These are phyloP conservation scores for Sarocladiaceae sp. DNA, from an alignment of 2,329 filamentous ascomycete species.

Conservation along the genomic window DNA sequence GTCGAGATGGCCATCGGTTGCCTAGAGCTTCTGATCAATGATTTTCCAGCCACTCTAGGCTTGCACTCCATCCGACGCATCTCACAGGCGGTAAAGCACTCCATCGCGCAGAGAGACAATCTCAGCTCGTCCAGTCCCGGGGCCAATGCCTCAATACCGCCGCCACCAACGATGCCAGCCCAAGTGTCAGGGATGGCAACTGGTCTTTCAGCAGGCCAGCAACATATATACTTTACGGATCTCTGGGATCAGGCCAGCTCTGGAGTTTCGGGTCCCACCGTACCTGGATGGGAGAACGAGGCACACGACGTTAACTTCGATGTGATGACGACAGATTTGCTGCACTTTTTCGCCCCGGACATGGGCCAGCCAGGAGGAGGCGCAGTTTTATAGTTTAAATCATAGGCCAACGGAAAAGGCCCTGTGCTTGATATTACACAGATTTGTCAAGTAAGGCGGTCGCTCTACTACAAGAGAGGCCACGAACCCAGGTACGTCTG, in stretches of 20 bases:
- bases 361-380: background rate
- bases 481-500: too few relatives aligned
- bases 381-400: too few relatives aligned
- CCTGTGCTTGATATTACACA: too few relatives aligned
- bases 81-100: background rate
- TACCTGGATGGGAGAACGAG: background rate
- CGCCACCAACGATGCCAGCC: background rate
- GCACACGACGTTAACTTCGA: background rate
- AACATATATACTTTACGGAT: conserved; percentile 4
- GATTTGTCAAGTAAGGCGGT: too few relatives aligned
- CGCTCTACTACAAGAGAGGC: too few relatives aligned
- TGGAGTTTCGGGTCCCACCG: background rate
- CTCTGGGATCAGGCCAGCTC: background rate
- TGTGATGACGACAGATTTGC: conserved; percentile 3
- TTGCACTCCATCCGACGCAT: background rate
- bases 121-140: background rate
- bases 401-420: too few relatives aligned
- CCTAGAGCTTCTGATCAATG: background rate
- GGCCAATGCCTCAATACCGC: background rate
- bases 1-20: background rate
- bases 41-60: background rate
- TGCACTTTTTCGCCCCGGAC: conserved; percentile 3
- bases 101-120: background rate
- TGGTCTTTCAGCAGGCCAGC: background rate
- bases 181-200: background rate